These are phyloP conservation scores for Schwanniomyces vanrijiae DNA, from an alignment of 805 yeast genomes.

Conservation along the genomic window DNA sequence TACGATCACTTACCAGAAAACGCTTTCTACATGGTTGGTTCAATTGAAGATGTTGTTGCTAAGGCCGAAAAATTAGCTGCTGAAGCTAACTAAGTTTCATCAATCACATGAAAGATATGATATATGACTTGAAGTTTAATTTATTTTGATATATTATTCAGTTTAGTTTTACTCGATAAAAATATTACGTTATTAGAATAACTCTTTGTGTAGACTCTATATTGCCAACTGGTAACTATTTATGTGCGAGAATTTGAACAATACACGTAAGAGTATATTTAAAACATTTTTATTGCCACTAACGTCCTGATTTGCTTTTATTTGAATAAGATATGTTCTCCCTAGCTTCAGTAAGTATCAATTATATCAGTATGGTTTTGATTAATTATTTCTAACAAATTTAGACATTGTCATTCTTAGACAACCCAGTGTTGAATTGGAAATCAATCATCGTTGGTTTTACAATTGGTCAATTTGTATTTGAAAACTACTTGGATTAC, in stretches of 20 bases:
- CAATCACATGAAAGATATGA: conserved; percentile 7
- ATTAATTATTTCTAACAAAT: neutral
- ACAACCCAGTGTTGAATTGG: conserved; percentile 1
- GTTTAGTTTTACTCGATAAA: conserved; percentile 9
- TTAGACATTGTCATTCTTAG: conserved; percentile 1
- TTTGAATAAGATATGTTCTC: conserved; percentile 18
- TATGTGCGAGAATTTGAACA: neutral
- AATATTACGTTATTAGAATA: conserved; percentile 11
- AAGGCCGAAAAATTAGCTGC: conserved; percentile 99
- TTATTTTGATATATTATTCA: conserved; percentile 9
- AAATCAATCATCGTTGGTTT: conserved; percentile 1
- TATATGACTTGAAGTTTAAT: conserved; percentile 9
- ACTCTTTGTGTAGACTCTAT: neutral
- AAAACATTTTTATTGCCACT: neutral
- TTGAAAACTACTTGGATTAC: neutral
- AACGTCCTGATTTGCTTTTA: neutral
- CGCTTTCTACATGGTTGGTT: conserved; percentile 99
- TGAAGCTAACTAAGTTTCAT: conserved; percentile 63
- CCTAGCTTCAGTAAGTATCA: conserved; percentile 23
- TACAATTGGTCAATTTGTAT: conserved; percentile 1
- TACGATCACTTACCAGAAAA: conserved; percentile 98
- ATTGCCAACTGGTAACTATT: no score
- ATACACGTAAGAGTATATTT: neutral
- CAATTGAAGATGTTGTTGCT: conserved; percentile 97
- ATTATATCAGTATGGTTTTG: neutral